These are phyloP conservation scores for Wickerhamomyces chambardii DNA, from an alignment of 805 yeast species.

Conservation along the genomic window DNA sequence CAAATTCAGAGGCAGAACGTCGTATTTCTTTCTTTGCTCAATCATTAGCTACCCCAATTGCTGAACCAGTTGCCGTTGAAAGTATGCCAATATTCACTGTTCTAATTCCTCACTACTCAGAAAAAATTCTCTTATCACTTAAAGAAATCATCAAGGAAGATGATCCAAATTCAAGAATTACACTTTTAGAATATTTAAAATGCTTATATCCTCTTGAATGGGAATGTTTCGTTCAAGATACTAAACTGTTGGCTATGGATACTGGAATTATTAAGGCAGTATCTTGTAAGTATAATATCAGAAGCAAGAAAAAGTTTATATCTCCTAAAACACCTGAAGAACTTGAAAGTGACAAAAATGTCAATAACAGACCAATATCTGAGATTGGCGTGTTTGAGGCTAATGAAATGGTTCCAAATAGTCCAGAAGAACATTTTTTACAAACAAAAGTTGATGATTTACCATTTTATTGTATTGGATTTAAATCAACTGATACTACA, in stretches of 20 bases:
- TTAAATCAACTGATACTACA: conserved; percentile 55
- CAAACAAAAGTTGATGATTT: conserved; percentile 45
- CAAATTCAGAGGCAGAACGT: conserved; percentile 69
- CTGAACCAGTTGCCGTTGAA: conserved; percentile 55
- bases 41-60: conserved; percentile 78
- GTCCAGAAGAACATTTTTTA: conserved; percentile 22
- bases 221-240: conserved; percentile 72
- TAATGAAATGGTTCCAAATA: conserved; percentile 22
- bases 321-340: neutral
- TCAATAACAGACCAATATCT: no score
- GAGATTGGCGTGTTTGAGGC: neutral
- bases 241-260: conserved; percentile 54
- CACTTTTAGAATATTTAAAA: conserved; percentile 75
- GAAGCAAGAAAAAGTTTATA: conserved; percentile 3
- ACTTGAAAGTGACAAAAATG: no score
- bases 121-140: conserved; percentile 66
- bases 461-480: conserved; percentile 68
- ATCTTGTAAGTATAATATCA: conserved; percentile 14
- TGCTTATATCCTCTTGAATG: conserved; percentile 68
- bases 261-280: conserved; percentile 26
- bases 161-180: conserved; percentile 58
- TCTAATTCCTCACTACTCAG: conserved; percentile 80
- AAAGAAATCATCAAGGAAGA: conserved; percentile 70
- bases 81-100: conserved; percentile 82
- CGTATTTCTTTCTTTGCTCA: conserved; percentile 86